Evolutionary conservation across 768 basidiomycete species (phyloP).

Genomic region (Pleurotus ostreatus): DNA sequence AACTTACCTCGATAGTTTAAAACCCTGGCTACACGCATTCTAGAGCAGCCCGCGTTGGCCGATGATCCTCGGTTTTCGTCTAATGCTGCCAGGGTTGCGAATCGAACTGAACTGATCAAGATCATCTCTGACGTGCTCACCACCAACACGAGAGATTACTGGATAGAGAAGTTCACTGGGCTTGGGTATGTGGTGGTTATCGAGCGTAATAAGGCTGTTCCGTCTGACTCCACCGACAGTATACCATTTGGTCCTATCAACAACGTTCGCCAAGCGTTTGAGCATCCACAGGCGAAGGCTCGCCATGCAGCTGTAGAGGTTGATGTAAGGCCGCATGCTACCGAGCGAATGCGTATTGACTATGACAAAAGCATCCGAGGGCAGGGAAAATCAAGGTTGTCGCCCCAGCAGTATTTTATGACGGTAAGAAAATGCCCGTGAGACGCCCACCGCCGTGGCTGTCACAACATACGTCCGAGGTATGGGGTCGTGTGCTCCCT

Average conservation of each 20-base stretch:
- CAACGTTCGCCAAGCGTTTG: conserved; percentile 84
- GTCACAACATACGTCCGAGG: conserved; percentile 81
- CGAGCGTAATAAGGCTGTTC: background rate
- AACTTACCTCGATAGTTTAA: conserved; percentile 50
- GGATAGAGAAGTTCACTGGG: conserved; percentile 74
- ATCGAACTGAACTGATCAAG: conserved; percentile 65
- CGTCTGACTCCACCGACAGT: conserved; percentile 27
- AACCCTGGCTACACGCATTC: conserved; percentile 58
- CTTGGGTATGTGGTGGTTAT: conserved; percentile 58
- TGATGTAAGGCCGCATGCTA: conserved; percentile 46
- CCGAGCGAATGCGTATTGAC: conserved; percentile 19
- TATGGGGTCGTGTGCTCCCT: conserved; percentile 17
- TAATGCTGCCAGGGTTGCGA: conserved; percentile 72
- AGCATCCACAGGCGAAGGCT: conserved; percentile 81
- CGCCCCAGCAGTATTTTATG: conserved; percentile 77
- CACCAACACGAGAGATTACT: conserved; percentile 58
- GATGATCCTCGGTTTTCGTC: conserved; percentile 62
- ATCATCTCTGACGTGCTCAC: conserved; percentile 63
- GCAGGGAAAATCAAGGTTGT: conserved; percentile 77
- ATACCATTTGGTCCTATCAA: conserved; percentile 92
- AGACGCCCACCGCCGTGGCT: conserved; percentile 81
- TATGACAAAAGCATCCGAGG: conserved; percentile 55
- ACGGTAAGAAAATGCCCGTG: conserved; percentile 74
- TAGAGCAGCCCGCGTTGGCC: conserved; percentile 57
- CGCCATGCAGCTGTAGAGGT: conserved; percentile 73